Evolutionary conservation across 1,284 basidiomycete species (phyloP).

Genomic region (Coriolopsis trogii): DNA sequence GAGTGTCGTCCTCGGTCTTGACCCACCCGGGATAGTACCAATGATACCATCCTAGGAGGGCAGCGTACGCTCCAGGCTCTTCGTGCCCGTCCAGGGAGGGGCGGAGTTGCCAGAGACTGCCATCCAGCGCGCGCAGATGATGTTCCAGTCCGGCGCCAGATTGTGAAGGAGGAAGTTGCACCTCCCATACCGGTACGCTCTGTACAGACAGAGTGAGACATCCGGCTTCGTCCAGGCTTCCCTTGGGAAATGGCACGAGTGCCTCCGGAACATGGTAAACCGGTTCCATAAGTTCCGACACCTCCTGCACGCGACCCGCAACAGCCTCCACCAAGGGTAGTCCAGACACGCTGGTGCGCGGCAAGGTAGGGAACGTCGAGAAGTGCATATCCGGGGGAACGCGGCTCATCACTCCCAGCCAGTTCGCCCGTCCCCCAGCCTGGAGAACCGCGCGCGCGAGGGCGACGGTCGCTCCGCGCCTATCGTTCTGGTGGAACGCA

Average conservation of each 20-base stretch:
- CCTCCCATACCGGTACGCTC: too few relatives aligned
- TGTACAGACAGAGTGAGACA: slow-evolving; percentile 8
- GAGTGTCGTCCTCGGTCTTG: neutral
- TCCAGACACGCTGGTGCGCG: slow-evolving; percentile 18
- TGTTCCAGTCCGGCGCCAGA: neutral
- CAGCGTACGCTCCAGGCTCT: slow-evolving; percentile 12
- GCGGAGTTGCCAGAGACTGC: too few relatives aligned
- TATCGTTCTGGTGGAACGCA: slow-evolving; percentile 23
- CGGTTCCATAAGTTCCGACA: slow-evolving; percentile 4
- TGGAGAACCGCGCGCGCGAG: slow-evolving; percentile 26
- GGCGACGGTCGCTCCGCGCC: slow-evolving; percentile 27
- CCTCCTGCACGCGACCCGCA: slow-evolving; percentile 3
- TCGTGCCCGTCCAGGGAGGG: too few relatives aligned
- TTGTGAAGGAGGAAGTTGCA: too few relatives aligned
- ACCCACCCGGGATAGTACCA: slow-evolving; percentile 7
- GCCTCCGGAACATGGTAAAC: neutral
- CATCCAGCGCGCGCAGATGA: neutral
- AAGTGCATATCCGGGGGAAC: slow-evolving; percentile 15
- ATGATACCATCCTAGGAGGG: slow-evolving; percentile 13
- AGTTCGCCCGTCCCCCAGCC: slow-evolving; percentile 25
- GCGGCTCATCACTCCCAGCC: slow-evolving; percentile 21
- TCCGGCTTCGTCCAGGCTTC: slow-evolving; percentile 14
- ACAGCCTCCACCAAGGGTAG: neutral
- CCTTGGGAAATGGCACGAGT: slow-evolving; percentile 8
- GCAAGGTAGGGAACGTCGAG: slow-evolving; percentile 29